These are phyloP conservation scores for Malus hybrid DNA, from an alignment of 331 rosid species.

Conservation along the genomic window DNA sequence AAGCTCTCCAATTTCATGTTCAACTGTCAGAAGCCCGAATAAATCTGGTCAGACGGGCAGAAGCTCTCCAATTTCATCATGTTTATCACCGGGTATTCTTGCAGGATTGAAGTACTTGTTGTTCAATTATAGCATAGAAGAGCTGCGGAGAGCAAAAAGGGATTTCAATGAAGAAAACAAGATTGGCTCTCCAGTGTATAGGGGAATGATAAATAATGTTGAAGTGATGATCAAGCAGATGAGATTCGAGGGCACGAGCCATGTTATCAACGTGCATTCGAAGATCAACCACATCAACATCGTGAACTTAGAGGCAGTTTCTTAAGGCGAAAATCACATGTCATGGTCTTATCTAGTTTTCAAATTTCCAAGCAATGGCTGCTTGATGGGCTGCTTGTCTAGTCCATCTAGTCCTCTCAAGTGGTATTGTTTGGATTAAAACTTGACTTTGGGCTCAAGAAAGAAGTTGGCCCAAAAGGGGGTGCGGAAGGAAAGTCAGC, in stretches of 20 bases:
- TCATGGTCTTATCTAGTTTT: conserved; percentile 53
- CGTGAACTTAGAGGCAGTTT: conserved; percentile 55
- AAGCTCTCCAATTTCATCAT: conserved; percentile 33
- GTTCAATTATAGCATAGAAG: conserved; percentile 45
- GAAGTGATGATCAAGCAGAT: conserved; percentile 59
- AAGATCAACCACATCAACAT: conserved; percentile 62
- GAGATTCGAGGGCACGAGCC: conserved; percentile 37
- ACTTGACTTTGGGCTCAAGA: too few species aligned
- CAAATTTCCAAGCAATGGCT: conserved; percentile 57
- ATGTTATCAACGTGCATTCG: conserved; percentile 54
- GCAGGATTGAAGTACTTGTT: conserved; percentile 49
- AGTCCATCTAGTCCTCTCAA: conserved; percentile 23
- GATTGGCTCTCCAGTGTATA: conserved; percentile 28
- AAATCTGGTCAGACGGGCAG: conserved; percentile 13
- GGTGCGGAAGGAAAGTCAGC: too few species aligned
- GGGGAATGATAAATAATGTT: conserved; percentile 31
- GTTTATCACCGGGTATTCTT: conserved; percentile 61
- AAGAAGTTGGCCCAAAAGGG: too few species aligned
- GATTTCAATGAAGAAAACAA: conserved; percentile 50
- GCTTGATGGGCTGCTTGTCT: conserved; percentile 45
- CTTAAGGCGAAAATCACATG: conserved; percentile 36
- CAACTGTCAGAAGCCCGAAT: conserved; percentile 26
- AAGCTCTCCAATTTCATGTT: conserved; percentile 26
- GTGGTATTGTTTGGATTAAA: conserved; percentile 19
- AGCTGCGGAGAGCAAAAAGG: conserved; percentile 35